These are phyloP conservation scores for Dioscorea alata DNA, from an alignment of 106 monocot genomes.

Conservation along the genomic window DNA sequence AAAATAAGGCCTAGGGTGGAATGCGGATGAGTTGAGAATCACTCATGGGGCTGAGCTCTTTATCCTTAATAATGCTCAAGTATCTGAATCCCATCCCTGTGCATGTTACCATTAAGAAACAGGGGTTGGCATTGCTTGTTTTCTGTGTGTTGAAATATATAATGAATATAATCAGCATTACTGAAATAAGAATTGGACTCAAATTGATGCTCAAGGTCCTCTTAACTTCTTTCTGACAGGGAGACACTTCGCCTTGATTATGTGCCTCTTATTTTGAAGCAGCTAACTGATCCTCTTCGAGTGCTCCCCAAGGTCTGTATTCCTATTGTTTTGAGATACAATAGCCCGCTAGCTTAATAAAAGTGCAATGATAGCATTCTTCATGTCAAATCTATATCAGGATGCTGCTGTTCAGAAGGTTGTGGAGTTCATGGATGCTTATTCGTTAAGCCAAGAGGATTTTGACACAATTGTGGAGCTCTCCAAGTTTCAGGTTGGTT, in stretches of 20 bases:
- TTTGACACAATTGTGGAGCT: slow-evolving; percentile 83
- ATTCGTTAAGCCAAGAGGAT: slow-evolving; percentile 92
- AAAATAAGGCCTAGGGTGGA: no score
- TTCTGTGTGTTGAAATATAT: no score
- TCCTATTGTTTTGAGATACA: background rate
- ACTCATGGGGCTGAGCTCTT: no score
- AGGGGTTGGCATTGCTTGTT: no score
- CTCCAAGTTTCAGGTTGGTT: slow-evolving; percentile 72
- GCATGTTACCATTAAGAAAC: no score
- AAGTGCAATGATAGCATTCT: background rate
- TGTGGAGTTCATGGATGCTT: slow-evolving; percentile 86
- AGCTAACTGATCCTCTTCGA: slow-evolving; percentile 66
- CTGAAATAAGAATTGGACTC: no score
- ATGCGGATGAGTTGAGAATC: no score
- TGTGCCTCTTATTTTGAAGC: slow-evolving; percentile 66
- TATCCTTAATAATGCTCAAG: no score
- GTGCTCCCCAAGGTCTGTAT: slow-evolving; percentile 52
- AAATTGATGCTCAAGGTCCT: no score
- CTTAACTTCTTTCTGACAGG: slow-evolving; percentile 20
- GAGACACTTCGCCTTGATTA: slow-evolving; percentile 68
- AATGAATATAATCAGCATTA: no score
- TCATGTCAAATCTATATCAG: slow-evolving; percentile 17
- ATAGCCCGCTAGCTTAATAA: background rate
- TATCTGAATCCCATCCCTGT: no score
- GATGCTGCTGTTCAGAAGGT: slow-evolving; percentile 87